Evolutionary conservation across 106 monocot genomes (phyloP), one percentile per base, ranked within the genome.

Genomic region (Chionographis japonica): DNA sequence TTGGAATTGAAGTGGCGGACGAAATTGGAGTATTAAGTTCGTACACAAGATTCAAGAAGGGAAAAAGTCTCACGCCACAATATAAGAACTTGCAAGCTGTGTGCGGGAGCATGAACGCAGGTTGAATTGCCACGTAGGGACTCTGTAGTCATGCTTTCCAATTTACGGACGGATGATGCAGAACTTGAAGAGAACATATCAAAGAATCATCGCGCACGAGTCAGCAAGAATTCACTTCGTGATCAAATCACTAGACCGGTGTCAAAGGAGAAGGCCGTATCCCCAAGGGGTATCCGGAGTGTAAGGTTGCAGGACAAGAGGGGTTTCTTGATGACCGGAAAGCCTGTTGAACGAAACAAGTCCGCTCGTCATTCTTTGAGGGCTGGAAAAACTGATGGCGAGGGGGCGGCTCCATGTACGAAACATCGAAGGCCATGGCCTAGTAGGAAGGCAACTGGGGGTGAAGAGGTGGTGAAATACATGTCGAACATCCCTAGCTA

Each of bases 401-500:
- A 18, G 18, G 40, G 14, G 50, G 63, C 77, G 17, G 61, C 54
- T 6, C 57, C 49, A 46, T 54, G 55, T 9, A 50, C 41, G 65
- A 73, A 52, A 40, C 40, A 58, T 64, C 67, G 70, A 51, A 85
- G 73, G 61, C 85, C 74, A 37, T 75, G 80, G 68, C 82, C 79
- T 19, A 69, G 71, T 5, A 79, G 61, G 54, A 72, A 75, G n/a
- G 61, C 71, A 6, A 12, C 55, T 58, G 65, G 73, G 52, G 60
- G 43, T 58, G 90, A 81, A 16, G 90, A 83, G 50, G 76, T 84
- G 10, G 78, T 86, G 41, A 86, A 79, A 19, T 61, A 90, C 71
- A 84, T 86, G 86, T 86, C 86, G 19, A 80, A 69, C 54, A 78
- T 90, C 19, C 90, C 90, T 8, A 67, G 65, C 3, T 86, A 86